Conservation (phyloP, 2,329 filamentous ascomycete genomes). For the Anisogramma anomala region DNA sequence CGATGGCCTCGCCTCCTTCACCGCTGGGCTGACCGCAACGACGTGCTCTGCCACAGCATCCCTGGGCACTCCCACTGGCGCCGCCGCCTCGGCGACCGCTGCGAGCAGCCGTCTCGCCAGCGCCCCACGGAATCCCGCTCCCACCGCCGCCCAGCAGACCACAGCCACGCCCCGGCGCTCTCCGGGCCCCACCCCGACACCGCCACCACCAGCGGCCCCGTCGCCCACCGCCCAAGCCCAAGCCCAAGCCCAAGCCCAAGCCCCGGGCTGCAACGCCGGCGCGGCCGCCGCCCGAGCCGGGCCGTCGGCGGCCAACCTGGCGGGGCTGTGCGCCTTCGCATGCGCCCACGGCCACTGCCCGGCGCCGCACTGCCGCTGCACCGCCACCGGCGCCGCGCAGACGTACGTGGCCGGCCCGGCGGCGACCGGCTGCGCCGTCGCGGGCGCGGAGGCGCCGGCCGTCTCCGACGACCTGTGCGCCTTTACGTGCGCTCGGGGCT, state of each 20-base stretch:
- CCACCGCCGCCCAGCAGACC: constrained; percentile 1
- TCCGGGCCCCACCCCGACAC: neutral
- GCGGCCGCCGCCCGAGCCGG: constrained; percentile 6
- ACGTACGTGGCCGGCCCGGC: constrained; percentile 18
- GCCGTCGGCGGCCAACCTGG: constrained; percentile 13
- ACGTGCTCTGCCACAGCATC: constrained; percentile 18
- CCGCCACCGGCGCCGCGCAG: constrained; percentile 9
- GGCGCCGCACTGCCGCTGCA: constrained; percentile 14
- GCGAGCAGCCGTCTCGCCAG: constrained; percentile 3
- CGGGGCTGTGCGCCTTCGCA: constrained; percentile 15
- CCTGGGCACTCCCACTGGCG: constrained; percentile 10
- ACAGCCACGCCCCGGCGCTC: neutral
- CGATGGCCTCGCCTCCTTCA: constrained; percentile 23
- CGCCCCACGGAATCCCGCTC: neutral
- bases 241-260: constrained; percentile 5
- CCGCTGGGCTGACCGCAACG: constrained; percentile 20
- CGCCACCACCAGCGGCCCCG: neutral
- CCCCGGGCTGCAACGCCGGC: constrained; percentile 16
- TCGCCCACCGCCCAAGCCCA: no score
- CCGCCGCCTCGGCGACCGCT: constrained; percentile 17
- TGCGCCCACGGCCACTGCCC: constrained; percentile 17
- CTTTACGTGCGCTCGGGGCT: constrained; percentile 34
- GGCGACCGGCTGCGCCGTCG: constrained; percentile 23
- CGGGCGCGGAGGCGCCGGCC: constrained; percentile 22
- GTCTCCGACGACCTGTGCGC: constrained; percentile 34